Evolutionary conservation across 169 alveolate genomes (phyloP).

Genomic region (Babesia gibsoni): DNA sequence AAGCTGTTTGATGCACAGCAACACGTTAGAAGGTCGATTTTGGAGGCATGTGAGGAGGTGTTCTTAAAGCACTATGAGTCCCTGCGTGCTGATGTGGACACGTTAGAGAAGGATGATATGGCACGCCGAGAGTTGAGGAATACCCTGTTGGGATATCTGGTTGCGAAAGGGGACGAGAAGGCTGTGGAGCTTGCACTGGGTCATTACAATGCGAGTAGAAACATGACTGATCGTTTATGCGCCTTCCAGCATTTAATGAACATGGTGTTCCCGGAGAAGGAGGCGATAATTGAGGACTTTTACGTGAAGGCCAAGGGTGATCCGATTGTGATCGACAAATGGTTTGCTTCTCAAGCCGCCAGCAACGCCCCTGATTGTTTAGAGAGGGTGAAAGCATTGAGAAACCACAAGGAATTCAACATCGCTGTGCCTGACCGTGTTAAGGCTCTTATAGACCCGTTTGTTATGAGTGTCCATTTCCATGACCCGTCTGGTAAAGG

Average conservation of each 20-base stretch:
- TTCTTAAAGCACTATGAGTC: slow-evolving; percentile 30
- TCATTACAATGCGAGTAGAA: slow-evolving; percentile 35
- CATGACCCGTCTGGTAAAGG: slow-evolving; percentile 80
- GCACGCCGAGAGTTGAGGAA: slow-evolving; percentile 59
- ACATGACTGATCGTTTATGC: slow-evolving; percentile 50
- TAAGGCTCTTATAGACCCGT: slow-evolving; percentile 75
- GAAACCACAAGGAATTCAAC: slow-evolving; percentile 62
- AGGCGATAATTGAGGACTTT: slow-evolving; percentile 45
- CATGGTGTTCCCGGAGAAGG: slow-evolving; percentile 55
- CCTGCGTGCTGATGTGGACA: slow-evolving; percentile 30
- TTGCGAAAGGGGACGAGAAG: slow-evolving; percentile 25
- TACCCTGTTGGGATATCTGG: slow-evolving; percentile 52
- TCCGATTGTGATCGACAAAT: slow-evolving; percentile 68
- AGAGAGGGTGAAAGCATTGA: slow-evolving; percentile 62
- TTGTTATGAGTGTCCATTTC: slow-evolving; percentile 74
- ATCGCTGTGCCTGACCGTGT: slow-evolving; percentile 74
- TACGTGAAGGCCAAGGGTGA: slow-evolving; percentile 60
- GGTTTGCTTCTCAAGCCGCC: slow-evolving; percentile 74
- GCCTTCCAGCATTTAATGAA: slow-evolving; percentile 61
- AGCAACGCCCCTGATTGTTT: slow-evolving; percentile 64
- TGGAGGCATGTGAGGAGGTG: slow-evolving; percentile 10
- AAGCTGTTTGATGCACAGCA: slow-evolving; percentile 10
- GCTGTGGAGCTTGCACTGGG: slow-evolving; percentile 51
- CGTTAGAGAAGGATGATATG: slow-evolving; percentile 58
- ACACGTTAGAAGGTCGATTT: slow-evolving; percentile 19